Evolutionary conservation across 73 alveolate species (phyloP).

Genomic region (Symbiodinium pilosum): DNA sequence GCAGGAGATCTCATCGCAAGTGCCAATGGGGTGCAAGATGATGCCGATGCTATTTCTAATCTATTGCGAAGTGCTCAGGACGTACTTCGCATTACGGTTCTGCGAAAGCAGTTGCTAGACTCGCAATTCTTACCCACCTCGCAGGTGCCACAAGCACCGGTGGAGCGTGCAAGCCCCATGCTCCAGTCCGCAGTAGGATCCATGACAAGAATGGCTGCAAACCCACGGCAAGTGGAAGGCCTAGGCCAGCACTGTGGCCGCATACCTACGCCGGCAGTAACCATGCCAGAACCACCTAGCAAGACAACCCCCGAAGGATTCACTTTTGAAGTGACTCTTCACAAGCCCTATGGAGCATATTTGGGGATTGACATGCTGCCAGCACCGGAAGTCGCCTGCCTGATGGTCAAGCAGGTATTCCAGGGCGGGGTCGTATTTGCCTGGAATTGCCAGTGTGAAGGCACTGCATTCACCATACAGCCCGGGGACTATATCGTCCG

Average conservation of each 20-base stretch:
- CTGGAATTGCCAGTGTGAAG: constrained; percentile 76
- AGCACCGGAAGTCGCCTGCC: constrained; percentile 36
- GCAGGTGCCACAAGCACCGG: background rate
- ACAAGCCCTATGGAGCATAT: constrained; percentile 58
- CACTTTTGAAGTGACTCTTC: constrained; percentile 80
- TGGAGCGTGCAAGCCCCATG: background rate
- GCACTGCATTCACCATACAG: constrained; percentile 63
- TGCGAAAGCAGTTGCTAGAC: background rate
- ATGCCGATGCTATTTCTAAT: constrained; percentile 43
- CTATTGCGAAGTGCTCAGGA: constrained; percentile 65
- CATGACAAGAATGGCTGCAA: background rate
- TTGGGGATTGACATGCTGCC: constrained; percentile 92
- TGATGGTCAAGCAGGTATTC: constrained; percentile 68
- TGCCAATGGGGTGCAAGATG: constrained; percentile 83
- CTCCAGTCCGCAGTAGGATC: constrained; percentile 78
- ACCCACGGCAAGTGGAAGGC: background rate
- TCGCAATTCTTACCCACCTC: background rate
- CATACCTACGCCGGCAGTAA: background rate
- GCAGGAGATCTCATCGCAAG: constrained; percentile 62
- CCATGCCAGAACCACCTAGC: constrained; percentile 19
- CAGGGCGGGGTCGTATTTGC: constrained; percentile 92
- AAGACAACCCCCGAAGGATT: constrained; percentile 57
- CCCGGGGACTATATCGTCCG: constrained; percentile 87
- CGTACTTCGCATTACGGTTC: constrained; percentile 44
- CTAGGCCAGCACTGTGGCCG: background rate